A percentile compares a stretch with the other conserved stretches of the same genome.
These are phyloP conservation scores for Tetrahymena thermophila DNA, from an alignment of 73 alveolate species.

Conservation along the genomic window DNA sequence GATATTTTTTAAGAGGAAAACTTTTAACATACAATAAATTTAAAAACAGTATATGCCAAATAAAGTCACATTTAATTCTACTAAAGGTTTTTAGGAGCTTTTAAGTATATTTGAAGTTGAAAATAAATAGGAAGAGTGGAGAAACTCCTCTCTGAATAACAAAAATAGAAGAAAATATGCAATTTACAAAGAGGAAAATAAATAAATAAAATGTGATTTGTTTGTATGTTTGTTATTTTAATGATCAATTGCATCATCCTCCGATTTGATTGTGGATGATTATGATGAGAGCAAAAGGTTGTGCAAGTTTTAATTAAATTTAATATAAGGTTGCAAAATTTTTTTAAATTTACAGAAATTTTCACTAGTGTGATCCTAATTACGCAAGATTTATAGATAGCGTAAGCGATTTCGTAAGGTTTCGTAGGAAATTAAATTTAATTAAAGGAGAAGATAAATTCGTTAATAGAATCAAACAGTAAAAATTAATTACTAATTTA, in stretches of 20 bases:
- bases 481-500: neutral
- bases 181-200: neutral
- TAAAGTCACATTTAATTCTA: neutral
- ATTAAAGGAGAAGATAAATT: neutral
- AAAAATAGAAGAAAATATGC: neutral
- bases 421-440: neutral
- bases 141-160: neutral
- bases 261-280: neutral
- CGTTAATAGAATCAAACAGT: neutral
- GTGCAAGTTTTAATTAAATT: neutral
- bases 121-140: neutral
- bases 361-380: neutral
- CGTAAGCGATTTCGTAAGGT: neutral
- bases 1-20: neutral
- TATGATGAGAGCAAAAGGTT: neutral
- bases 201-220: neutral
- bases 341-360: neutral
- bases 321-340: neutral
- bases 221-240: neutral
- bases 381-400: neutral
- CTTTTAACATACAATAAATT: neutral
- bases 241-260: neutral
- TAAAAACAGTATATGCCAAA: neutral
- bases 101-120: neutral
- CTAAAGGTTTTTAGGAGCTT: neutral